Evolutionary conservation across 345 rosid species (phyloP), one percentile per base, ranked within the genome.

Genomic region (Acer yangbiense): DNA sequence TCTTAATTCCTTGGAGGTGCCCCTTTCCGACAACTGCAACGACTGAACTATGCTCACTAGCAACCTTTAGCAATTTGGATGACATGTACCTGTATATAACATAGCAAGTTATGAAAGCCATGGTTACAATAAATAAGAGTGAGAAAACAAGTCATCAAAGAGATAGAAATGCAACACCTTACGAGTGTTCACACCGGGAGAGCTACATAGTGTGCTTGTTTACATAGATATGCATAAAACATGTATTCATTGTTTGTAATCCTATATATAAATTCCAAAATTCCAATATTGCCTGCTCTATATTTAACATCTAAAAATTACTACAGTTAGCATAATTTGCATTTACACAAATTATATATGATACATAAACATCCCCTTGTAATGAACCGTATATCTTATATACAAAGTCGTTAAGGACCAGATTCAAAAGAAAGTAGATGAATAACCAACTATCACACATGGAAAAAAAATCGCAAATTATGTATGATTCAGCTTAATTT

Each of bases 11-110:
- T 54, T 84, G 83, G 76, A 97, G 81, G 82, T 97, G 99, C n/a
- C 98, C 98, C 88, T 87, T 97, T n/a, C 99, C 99, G 41, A 97
- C 93, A 2, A 96, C 98, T 43, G 97, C 99, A 39, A 96, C 99
- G 1, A 97, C 98, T 29, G 93, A 89, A 75, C 83, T 81, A 70
- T 94, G 97, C 79, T 93, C 94, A 25, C 89, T 83, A 5, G 97
- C 98, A 77, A 83, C 85, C 77, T 82, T 89, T 63, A 88, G 89
- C 78, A 97, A 86, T 18, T 81, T 80, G 21, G 87, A 89, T 17
- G 99, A 88, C 99, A 97, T 97, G 90, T 87, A 94, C 93, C 98
- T 97, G 85, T 55, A 77, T 44, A 21, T 67, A 17, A 20, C 44
- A 87, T 65, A 6, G 76, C 71, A 75, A 46, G 62, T 32, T 23